phyloP scores from a whole-genome alignment of 163 green algal species.

The Scenedesmus sp. region DNA sequence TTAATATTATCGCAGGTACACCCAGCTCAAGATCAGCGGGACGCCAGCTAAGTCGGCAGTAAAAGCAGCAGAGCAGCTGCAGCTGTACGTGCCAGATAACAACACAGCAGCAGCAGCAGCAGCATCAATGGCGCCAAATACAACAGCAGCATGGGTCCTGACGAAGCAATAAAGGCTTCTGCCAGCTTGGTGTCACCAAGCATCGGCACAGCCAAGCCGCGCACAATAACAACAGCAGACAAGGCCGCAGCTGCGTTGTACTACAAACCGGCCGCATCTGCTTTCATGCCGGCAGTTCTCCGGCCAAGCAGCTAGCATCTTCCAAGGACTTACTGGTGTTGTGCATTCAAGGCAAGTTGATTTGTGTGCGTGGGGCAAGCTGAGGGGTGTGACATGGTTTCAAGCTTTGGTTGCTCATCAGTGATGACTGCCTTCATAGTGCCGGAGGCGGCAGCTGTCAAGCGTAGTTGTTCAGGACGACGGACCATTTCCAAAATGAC shows the following conservation, averaged over 20 bases:
- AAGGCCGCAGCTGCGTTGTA: conserved; percentile 34
- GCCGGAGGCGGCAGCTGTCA: too few relatives aligned
- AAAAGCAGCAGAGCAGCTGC: not conserved
- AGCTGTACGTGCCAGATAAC: not conserved
- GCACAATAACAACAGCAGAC: conserved; percentile 4
- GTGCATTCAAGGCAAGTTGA: not conserved
- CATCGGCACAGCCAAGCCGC: not conserved
- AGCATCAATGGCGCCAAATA: not conserved
- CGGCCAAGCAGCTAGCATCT: not conserved
- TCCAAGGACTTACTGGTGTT: not conserved
- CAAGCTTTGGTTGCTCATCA: too few relatives aligned
- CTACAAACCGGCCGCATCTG: conserved; percentile 10
- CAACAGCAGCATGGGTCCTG: not conserved
- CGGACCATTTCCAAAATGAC: too few relatives aligned
- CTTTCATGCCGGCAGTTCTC: not conserved
- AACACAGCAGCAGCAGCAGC: not conserved
- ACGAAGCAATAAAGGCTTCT: not conserved
- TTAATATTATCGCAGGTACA: conserved; percentile 56
- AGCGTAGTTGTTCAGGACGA: too few relatives aligned
- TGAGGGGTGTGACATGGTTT: too few relatives aligned
- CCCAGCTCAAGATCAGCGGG: conserved; percentile 62
- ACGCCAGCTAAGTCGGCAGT: conserved; percentile 22
- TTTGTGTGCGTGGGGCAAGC: not conserved
- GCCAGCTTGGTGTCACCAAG: not conserved
- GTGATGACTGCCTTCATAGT: too few relatives aligned